These are phyloP conservation scores for Tilletiopsis washingtonensis DNA, from an alignment of 1,284 basidiomycete genomes.

Conservation along the genomic window DNA sequence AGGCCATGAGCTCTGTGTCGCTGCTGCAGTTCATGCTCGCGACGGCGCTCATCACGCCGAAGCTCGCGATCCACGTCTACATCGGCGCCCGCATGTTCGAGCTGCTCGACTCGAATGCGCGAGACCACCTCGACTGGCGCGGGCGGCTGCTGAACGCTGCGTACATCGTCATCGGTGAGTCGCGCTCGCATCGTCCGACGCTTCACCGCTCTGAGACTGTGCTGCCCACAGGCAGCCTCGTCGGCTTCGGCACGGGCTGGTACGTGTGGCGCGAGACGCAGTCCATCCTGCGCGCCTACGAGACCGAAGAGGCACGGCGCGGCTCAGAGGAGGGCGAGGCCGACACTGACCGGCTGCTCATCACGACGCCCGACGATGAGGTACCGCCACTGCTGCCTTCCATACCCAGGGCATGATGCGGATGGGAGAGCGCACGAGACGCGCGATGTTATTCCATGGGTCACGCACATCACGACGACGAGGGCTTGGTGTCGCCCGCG, in stretches of 20 bases:
- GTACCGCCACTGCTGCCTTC: too few species aligned
- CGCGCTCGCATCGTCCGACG: too few species aligned
- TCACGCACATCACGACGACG: too few species aligned
- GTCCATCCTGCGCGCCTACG: background rate
- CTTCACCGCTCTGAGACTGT: too few species aligned
- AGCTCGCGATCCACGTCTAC: constrained; percentile 41
- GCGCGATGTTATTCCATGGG: too few species aligned
- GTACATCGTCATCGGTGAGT: constrained; percentile 17
- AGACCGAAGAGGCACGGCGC: background rate
- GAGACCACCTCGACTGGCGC: constrained; percentile 14
- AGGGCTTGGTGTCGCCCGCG: too few species aligned
- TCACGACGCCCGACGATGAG: too few species aligned
- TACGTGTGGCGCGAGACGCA: background rate
- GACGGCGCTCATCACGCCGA: constrained; percentile 34
- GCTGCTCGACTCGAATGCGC: constrained; percentile 27
- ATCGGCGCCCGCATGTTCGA: constrained; percentile 34
- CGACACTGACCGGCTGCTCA: too few species aligned
- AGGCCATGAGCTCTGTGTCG: constrained; percentile 24
- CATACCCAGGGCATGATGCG: too few species aligned
- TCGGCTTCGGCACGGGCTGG: constrained; percentile 1
- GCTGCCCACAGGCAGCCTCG: background rate
- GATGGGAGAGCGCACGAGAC: too few species aligned
- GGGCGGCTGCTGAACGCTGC: constrained; percentile 15
- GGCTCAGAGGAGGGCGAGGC: too few species aligned
- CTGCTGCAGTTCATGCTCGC: constrained; percentile 29